Conservation (phyloP, 306 rosid genomes). For the Glycine soja region DNA sequence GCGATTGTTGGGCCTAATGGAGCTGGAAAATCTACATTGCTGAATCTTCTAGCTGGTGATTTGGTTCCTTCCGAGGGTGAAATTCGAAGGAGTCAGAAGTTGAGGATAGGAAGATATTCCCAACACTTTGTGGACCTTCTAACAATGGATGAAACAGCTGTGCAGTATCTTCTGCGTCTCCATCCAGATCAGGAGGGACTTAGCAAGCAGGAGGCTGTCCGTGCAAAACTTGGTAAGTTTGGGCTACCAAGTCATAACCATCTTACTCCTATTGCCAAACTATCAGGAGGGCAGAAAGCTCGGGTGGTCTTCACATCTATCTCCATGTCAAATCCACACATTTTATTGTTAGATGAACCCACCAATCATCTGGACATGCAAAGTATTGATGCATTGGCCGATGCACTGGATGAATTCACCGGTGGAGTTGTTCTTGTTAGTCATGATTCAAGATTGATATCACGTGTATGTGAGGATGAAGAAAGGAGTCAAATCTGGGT, state of each 20-base stretch:
- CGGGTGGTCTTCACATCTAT: conserved; percentile 85
- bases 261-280: conserved; percentile 74
- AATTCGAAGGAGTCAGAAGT: conserved; percentile 73
- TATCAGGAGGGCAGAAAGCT: conserved; percentile 77
- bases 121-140: conserved; percentile 76
- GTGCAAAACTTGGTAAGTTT: conserved; percentile 73
- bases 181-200: conserved; percentile 80
- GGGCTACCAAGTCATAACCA: conserved; percentile 81
- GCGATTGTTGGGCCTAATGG: conserved; percentile 79
- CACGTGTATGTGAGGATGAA: conserved; percentile 77
- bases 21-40: conserved; percentile 71
- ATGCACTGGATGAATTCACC: conserved; percentile 71
- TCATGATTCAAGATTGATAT: conserved; percentile 81
- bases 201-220: conserved; percentile 81
- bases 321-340: conserved; percentile 88
- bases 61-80: conserved; percentile 71
- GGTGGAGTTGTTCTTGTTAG: conserved; percentile 84
- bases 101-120: conserved; percentile 74
- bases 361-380: conserved; percentile 86
- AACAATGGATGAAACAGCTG: conserved; percentile 74
- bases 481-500: conserved; percentile 85
- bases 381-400: conserved; percentile 81
- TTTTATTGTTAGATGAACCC: conserved; percentile 80
- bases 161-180: conserved; percentile 72
- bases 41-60: conserved; percentile 77